Evolutionary conservation across 2,329 filamentous ascomycete species (phyloP).

Genomic region (Corynespora cassiicola): DNA sequence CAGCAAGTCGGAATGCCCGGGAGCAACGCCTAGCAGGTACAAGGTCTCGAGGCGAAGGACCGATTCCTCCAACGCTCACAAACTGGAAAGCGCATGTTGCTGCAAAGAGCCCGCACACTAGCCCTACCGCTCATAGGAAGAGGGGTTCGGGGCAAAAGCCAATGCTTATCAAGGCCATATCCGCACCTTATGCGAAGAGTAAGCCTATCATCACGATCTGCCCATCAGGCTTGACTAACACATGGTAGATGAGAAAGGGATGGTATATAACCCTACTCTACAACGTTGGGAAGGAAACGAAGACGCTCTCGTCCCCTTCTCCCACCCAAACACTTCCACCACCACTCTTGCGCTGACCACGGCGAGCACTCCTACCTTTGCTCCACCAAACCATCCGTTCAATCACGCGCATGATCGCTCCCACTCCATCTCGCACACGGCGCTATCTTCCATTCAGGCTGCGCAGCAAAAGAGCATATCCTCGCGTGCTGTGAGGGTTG

Average conservation of each 20-base stretch:
- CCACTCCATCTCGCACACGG: conserved; percentile 51
- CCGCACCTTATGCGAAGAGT: conserved; percentile 81
- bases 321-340: conserved; percentile 54
- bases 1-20: conserved; percentile 69
- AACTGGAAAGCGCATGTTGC: conserved; percentile 66
- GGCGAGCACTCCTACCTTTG: conserved; percentile 49
- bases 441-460: conserved; percentile 36
- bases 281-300: conserved; percentile 98
- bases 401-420: conserved; percentile 41
- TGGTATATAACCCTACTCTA: conserved; percentile 90
- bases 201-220: conserved; percentile 45
- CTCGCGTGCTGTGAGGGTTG: conserved; percentile 39
- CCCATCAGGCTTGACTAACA: conserved; percentile 20
- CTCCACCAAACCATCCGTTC: conserved; percentile 36
- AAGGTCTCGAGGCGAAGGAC: conserved; percentile 53
- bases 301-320: conserved; percentile 80
- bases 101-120: conserved; percentile 58
- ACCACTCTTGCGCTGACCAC: conserved; percentile 48
- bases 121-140: conserved; percentile 56
- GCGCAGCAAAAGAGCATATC: conserved; percentile 51
- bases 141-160: conserved; percentile 71
- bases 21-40: conserved; percentile 62
- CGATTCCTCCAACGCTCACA: conserved; percentile 59
- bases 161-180: conserved; percentile 86
- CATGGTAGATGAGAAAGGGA: conserved; percentile 80